phyloP scores from a whole-genome alignment of 1,284 basidiomycete genomes.

The Boletellus sp. region DNA sequence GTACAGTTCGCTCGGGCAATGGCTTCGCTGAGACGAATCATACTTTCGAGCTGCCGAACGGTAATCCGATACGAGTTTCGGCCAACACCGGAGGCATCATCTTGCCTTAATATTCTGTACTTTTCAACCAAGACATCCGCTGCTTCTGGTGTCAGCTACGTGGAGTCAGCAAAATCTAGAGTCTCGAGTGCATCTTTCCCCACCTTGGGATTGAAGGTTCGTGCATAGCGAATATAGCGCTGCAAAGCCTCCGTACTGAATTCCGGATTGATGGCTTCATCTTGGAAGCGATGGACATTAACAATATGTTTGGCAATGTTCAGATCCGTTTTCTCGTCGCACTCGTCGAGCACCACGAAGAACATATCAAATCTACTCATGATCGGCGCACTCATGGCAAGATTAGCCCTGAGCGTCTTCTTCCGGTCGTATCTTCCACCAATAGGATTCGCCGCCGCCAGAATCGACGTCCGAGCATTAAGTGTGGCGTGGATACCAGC shows the following conservation, averaged over 20 bases:
- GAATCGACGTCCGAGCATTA: slow-evolving; percentile 95
- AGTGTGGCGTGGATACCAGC: slow-evolving; percentile 98
- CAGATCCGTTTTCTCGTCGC: slow-evolving; percentile 89
- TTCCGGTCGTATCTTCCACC: slow-evolving; percentile 97
- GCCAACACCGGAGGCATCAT: slow-evolving; percentile 85
- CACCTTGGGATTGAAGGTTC: slow-evolving; percentile 96
- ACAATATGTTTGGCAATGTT: slow-evolving; percentile 97
- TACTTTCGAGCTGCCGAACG: slow-evolving; percentile 92
- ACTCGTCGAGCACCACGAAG: slow-evolving; percentile 98
- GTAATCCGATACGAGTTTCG: slow-evolving; percentile 95
- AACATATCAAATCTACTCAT: slow-evolving; percentile 99
- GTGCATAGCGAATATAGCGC: slow-evolving; percentile 93
- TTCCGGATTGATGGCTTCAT: slow-evolving; percentile 92
- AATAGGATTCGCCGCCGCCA: slow-evolving; percentile 97
- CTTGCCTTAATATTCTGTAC: slow-evolving; percentile 89
- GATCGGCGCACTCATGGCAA: slow-evolving; percentile 97
- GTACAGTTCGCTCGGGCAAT: slow-evolving; percentile 97
- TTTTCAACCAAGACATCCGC: slow-evolving; percentile 94
- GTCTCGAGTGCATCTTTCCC: neutral
- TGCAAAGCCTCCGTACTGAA: slow-evolving; percentile 97
- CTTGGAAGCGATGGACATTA: slow-evolving; percentile 93
- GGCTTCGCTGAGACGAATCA: slow-evolving; percentile 96
- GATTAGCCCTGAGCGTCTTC: slow-evolving; percentile 89
- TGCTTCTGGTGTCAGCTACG: slow-evolving; percentile 86
- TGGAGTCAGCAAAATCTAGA: slow-evolving; percentile 4